Conservation (phyloP, 2,329 filamentous ascomycete species). For the Cytospora mali region DNA sequence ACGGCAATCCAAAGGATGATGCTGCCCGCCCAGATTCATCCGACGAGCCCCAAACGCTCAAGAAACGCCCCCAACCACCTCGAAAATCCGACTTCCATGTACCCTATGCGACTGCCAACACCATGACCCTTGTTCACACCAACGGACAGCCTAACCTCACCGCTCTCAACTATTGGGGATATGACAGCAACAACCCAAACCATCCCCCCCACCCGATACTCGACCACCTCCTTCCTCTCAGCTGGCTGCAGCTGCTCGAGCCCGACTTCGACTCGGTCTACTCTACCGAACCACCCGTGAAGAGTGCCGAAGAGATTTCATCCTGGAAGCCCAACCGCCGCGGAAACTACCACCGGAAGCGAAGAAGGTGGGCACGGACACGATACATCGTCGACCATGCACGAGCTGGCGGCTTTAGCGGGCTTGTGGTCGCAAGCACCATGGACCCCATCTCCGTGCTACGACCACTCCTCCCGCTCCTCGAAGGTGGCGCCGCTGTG, state of each 20-base stretch:
- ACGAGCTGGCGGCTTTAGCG: conserved; percentile 76
- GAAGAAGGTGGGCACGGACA: conserved; percentile 75
- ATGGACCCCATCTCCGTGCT: conserved; percentile 83
- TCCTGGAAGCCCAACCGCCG: conserved; percentile 80
- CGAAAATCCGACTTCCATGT: conserved; percentile 56
- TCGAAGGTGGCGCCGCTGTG: conserved; percentile 80
- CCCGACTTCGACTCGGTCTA: conserved; percentile 78
- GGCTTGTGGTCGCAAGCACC: conserved; percentile 76
- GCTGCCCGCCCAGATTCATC: conserved; percentile 15
- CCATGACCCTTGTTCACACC: conserved; percentile 77
- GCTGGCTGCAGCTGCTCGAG: conserved; percentile 87
- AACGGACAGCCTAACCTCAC: conserved; percentile 87
- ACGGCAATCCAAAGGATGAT: conserved; percentile 20
- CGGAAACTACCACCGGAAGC: conserved; percentile 86
- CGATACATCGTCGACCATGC: conserved; percentile 74
- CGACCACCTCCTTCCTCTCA: conserved; percentile 78
- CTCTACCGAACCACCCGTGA: conserved; percentile 60
- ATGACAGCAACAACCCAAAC: conserved; percentile 68
- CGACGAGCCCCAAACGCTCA: conserved; percentile 23
- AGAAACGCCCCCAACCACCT: conserved; percentile 28
- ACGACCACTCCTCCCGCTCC: conserved; percentile 73
- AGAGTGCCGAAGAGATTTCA: conserved; percentile 63
- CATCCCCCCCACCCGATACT: conserved; percentile 76
- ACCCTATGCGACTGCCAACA: conserved; percentile 71
- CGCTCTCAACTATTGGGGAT: conserved; percentile 87